These are phyloP conservation scores for Brassica juncea DNA, from an alignment of 345 rosid species.

Conservation along the genomic window DNA sequence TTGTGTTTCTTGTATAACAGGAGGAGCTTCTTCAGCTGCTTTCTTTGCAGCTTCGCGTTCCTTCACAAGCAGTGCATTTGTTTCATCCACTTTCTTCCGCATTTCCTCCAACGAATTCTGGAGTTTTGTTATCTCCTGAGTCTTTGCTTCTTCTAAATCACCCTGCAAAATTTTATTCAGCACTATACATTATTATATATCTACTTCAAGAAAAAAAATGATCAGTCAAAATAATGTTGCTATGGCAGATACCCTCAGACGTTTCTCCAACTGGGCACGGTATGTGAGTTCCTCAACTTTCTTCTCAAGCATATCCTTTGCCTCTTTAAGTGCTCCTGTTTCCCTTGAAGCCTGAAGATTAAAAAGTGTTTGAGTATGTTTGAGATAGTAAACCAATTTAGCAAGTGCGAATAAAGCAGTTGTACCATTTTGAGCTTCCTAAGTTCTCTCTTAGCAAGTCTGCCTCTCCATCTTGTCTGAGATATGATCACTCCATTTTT, in stretches of 20 bases:
- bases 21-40: slow-evolving; percentile 59
- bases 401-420: not conserved
- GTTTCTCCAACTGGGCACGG: slow-evolving; percentile 68
- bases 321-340: slow-evolving; percentile 72
- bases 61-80: slow-evolving; percentile 49
- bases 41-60: slow-evolving; percentile 57
- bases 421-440: slow-evolving; percentile 76
- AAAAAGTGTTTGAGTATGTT: not conserved
- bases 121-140: slow-evolving; percentile 53
- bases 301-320: slow-evolving; percentile 71
- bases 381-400: not conserved
- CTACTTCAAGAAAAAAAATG: not conserved
- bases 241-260: slow-evolving; percentile 54
- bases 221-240: not conserved
- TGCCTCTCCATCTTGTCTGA: slow-evolving; percentile 84
- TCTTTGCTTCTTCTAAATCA: slow-evolving; percentile 65
- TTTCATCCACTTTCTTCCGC: slow-evolving; percentile 53
- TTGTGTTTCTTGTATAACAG: slow-evolving; percentile 57
- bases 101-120: slow-evolving; percentile 54
- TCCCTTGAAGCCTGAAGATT: slow-evolving; percentile 64
- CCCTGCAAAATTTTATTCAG: not conserved
- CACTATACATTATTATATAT: not conserved
- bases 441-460: slow-evolving; percentile 63
- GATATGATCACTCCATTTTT: slow-evolving; percentile 58
- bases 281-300: slow-evolving; percentile 68